These are phyloP conservation scores for Metrosideros polymorpha DNA, from an alignment of 441 rosid species.

Conservation along the genomic window DNA sequence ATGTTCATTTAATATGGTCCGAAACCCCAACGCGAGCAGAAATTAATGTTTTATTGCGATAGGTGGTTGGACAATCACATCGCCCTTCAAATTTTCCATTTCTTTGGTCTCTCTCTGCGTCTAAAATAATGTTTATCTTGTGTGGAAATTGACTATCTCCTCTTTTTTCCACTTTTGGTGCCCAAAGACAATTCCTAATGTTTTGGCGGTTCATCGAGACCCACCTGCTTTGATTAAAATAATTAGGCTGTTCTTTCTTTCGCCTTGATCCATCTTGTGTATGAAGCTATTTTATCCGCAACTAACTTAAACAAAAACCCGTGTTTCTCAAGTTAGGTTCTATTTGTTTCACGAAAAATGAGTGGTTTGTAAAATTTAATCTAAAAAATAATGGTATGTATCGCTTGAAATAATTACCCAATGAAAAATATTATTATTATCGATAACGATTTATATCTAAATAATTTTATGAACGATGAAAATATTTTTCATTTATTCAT, in stretches of 20 bases:
- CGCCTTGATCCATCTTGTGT: not conserved
- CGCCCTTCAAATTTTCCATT: not conserved
- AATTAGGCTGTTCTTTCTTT: not conserved
- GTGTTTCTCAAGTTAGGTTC: not conserved
- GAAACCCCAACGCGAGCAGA: not conserved
- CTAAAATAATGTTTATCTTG: not conserved
- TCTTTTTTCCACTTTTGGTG: not conserved
- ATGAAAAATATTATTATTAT: no score
- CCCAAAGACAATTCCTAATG: not conserved
- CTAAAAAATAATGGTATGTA: no score
- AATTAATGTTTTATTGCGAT: not conserved
- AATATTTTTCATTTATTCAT: no score
- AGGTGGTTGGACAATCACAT: not conserved
- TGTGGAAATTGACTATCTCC: not conserved
- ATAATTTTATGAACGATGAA: no score
- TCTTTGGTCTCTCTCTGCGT: not conserved
- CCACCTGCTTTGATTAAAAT: not conserved
- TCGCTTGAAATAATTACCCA: no score
- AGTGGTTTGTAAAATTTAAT: no score
- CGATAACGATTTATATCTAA: no score
- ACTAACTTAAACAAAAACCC: not conserved
- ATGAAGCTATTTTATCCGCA: not conserved
- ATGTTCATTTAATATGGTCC: not conserved
- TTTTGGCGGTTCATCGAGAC: not conserved
- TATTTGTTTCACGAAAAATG: no score